phyloP scores from a whole-genome alignment of 331 rosid species.

The Arachis monticola region DNA sequence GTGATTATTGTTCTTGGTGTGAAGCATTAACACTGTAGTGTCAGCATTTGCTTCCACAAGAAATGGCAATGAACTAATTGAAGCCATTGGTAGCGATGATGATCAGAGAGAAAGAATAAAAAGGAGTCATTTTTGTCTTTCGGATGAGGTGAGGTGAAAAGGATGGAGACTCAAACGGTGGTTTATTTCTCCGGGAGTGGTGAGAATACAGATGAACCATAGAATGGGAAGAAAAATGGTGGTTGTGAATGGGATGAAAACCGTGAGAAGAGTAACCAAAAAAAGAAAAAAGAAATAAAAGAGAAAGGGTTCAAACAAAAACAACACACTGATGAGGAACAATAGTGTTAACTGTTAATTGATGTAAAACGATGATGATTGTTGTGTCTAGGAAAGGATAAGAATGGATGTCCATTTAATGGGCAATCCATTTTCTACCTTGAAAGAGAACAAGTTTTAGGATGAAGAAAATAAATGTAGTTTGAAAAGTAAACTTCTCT shows the following conservation, averaged over 20 bases:
- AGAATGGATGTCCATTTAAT: too few relatives aligned
- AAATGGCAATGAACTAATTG: conserved; percentile 57
- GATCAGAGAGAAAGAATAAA: conserved; percentile 2
- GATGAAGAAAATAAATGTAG: too few relatives aligned
- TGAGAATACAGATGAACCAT: background rate
- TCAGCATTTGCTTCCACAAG: conserved; percentile 54
- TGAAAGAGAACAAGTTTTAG: too few relatives aligned
- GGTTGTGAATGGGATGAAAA: conserved; percentile 11
- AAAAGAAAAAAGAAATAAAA: background rate
- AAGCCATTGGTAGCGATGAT: conserved; percentile 50
- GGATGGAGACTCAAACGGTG: conserved; percentile 26
- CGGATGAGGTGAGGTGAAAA: conserved; percentile 18
- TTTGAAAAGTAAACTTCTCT: too few relatives aligned
- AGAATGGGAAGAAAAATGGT: background rate
- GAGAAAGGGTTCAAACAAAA: background rate
- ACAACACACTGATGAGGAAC: background rate
- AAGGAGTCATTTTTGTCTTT: background rate
- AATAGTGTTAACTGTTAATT: too few relatives aligned
- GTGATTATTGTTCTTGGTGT: conserved; percentile 4
- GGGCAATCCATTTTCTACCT: too few relatives aligned
- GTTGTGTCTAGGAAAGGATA: too few relatives aligned
- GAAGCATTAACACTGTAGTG: conserved; percentile 46
- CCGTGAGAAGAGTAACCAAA: background rate
- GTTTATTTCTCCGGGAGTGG: background rate
- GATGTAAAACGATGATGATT: too few relatives aligned